Evolutionary conservation across 2,329 filamentous ascomycete genomes (phyloP).

Genomic region (Saccharata proteae): DNA sequence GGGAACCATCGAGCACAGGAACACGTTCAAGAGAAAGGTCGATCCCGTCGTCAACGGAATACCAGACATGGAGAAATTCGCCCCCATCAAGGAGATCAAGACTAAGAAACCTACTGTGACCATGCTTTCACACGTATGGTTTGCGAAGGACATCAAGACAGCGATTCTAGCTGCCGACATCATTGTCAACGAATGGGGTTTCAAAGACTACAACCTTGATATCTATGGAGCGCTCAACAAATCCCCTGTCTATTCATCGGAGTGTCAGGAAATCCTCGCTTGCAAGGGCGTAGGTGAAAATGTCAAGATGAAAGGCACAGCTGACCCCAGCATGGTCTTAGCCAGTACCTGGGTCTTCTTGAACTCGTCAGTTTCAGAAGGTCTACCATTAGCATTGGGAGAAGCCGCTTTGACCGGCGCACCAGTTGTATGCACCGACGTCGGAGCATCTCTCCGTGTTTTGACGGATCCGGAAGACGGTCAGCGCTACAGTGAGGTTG

Average conservation of each 20-base stretch:
- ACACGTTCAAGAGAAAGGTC: constrained; percentile 46
- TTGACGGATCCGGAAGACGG: constrained; percentile 40
- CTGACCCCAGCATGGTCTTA: constrained; percentile 38
- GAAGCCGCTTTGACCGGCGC: constrained; percentile 46
- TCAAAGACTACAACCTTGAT: constrained; percentile 49
- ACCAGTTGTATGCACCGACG: constrained; percentile 45
- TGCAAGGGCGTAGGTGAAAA: constrained; percentile 40
- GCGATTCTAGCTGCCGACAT: constrained; percentile 52
- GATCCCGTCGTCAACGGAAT: constrained; percentile 56
- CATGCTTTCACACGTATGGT: constrained; percentile 52
- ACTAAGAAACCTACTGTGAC: constrained; percentile 49
- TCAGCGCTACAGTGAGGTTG: constrained; percentile 46
- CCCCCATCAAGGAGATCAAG: constrained; percentile 47
- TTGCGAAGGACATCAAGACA: constrained; percentile 51
- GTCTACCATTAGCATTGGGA: constrained; percentile 44
- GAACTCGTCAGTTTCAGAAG: constrained; percentile 46
- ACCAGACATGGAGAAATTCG: constrained; percentile 50
- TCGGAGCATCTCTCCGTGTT: constrained; percentile 43
- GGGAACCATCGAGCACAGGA: constrained; percentile 44
- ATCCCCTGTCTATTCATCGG: constrained; percentile 47
- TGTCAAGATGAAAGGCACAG: constrained; percentile 43
- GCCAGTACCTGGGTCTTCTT: constrained; percentile 33
- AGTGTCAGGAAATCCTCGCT: constrained; percentile 45
- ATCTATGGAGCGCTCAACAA: constrained; percentile 54
- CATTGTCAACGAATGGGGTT: constrained; percentile 55